Evolutionary conservation across 768 basidiomycete genomes (phyloP).

Genomic region (Hemileccinum rubropunctum): DNA sequence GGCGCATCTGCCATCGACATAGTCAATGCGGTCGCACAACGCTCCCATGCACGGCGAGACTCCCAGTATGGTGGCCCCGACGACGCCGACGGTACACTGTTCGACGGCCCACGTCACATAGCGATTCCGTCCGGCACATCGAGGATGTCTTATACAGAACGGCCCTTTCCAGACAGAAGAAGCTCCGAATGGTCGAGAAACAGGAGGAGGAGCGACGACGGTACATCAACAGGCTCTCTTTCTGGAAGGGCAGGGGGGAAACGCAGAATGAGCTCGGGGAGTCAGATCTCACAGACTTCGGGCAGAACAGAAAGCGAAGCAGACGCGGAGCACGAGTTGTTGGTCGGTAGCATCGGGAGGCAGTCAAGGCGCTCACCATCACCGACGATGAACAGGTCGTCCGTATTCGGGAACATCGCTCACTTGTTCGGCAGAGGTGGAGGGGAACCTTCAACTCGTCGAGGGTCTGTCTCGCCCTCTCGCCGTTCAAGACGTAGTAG

Average conservation of each 20-base stretch:
- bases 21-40: constrained; percentile 51
- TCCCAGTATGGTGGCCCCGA: constrained; percentile 56
- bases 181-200: constrained; percentile 52
- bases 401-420: constrained; percentile 64
- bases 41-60: constrained; percentile 55
- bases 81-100: constrained; percentile 65
- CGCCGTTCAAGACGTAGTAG: constrained; percentile 48
- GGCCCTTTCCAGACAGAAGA: constrained; percentile 40
- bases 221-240: constrained; percentile 18
- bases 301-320: constrained; percentile 38
- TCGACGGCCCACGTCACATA: constrained; percentile 65
- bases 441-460: constrained; percentile 42
- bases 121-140: constrained; percentile 79
- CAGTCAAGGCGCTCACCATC: constrained; percentile 36
- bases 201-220: constrained; percentile 52
- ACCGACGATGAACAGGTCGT: constrained; percentile 36
- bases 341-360: constrained; percentile 26
- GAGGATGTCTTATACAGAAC: constrained; percentile 66
- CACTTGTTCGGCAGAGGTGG: constrained; percentile 59
- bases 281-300: constrained; percentile 36
- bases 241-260: constrained; percentile 29
- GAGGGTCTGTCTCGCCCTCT: constrained; percentile 50
- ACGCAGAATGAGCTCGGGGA: constrained; percentile 47
- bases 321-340: constrained; percentile 35
- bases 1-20: constrained; percentile 81